phyloP scores from a whole-genome alignment of 192 early-diverging fungal genomes.

The Irineochytrium annulatum region DNA sequence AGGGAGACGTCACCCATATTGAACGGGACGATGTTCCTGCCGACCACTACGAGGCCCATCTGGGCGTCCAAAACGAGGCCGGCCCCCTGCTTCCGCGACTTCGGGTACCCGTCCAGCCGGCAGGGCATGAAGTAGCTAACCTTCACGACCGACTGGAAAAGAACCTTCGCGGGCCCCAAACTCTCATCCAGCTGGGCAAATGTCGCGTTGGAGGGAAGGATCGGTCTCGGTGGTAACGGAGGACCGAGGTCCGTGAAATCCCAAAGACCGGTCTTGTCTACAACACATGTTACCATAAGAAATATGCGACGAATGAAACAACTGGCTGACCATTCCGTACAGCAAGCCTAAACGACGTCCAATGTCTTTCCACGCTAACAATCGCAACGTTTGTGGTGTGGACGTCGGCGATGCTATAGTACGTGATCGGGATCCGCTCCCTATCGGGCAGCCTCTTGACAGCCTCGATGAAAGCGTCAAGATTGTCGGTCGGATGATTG shows the following conservation, averaged over 20 bases:
- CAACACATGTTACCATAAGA: background rate
- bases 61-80: conserved; percentile 77
- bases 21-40: conserved; percentile 76
- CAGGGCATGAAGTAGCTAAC: conserved; percentile 78
- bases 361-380: conserved; percentile 83
- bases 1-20: conserved; percentile 74
- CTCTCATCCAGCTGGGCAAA: conserved; percentile 67
- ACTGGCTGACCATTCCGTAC: conserved; percentile 53
- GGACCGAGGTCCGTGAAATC: conserved; percentile 62
- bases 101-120: conserved; percentile 70
- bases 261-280: conserved; percentile 75
- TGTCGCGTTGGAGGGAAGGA: conserved; percentile 64
- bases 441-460: conserved; percentile 71
- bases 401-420: conserved; percentile 75
- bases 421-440: conserved; percentile 72
- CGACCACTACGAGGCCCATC: conserved; percentile 75
- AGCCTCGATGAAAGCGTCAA: conserved; percentile 75
- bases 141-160: conserved; percentile 80
- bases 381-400: conserved; percentile 78
- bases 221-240: conserved; percentile 56
- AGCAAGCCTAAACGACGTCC: conserved; percentile 77
- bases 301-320: background rate
- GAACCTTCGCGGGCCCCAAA: conserved; percentile 62
- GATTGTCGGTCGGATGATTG: conserved; percentile 61
- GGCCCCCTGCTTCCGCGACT: conserved; percentile 58